Percentiles rank a stretch among this genome's conserved stretches.
Evolutionary conservation across 352 stramenopile genomes (phyloP).

Genomic region (Globisporangium radiosum): DNA sequence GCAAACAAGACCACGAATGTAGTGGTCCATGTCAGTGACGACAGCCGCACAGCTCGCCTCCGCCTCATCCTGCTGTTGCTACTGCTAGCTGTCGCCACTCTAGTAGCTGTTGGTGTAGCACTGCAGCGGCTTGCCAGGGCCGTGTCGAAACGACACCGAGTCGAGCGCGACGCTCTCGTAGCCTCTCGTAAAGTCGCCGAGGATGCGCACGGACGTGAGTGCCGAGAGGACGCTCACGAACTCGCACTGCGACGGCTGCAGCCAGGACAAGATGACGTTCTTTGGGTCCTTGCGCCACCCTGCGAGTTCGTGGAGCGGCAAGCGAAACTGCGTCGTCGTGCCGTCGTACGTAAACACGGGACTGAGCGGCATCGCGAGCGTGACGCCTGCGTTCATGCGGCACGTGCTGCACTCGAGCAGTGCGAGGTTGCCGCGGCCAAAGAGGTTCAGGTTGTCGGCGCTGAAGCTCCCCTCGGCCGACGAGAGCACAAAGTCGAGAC

Average conservation of each 20-base stretch:
- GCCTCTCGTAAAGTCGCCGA: constrained; percentile 88
- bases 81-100: background rate
- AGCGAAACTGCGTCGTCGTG: constrained; percentile 66
- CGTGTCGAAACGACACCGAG: constrained; percentile 63
- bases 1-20: no score
- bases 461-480: constrained; percentile 88
- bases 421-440: constrained; percentile 58
- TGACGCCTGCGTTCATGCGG: constrained; percentile 71
- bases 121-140: constrained; percentile 28
- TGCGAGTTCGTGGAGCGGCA: constrained; percentile 74
- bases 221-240: constrained; percentile 85
- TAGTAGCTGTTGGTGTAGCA: constrained; percentile 39
- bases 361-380: constrained; percentile 79
- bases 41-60: no score
- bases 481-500: constrained; percentile 86
- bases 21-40: no score
- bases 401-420: constrained; percentile 85
- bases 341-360: constrained; percentile 77
- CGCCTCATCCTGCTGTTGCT: background rate
- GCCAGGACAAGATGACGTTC: constrained; percentile 81
- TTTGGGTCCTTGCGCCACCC: constrained; percentile 90
- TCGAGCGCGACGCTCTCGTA: constrained; percentile 90
- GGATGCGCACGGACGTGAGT: constrained; percentile 78
- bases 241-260: constrained; percentile 67
- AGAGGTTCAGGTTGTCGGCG: constrained; percentile 65